Percentiles rank a stretch among this genome's conserved stretches.
These are phyloP conservation scores for Coffea humblotiana DNA, from an alignment of 305 asterid genomes.

Conservation along the genomic window DNA sequence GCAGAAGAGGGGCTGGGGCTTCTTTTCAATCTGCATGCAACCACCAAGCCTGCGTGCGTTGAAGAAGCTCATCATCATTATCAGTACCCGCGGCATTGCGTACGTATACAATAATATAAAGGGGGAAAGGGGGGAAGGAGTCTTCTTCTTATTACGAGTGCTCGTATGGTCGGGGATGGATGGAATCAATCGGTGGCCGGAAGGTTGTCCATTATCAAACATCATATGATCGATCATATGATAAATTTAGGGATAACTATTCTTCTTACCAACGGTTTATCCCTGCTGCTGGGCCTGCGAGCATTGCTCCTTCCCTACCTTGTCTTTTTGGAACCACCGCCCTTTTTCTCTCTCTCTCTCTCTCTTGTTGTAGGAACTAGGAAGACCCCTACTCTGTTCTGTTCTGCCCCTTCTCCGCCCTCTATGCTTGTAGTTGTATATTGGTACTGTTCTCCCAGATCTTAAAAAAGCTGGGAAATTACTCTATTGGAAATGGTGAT, in stretches of 20 bases:
- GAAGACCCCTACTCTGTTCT: too few species aligned
- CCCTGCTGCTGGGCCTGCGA: background rate
- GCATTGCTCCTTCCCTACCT: background rate
- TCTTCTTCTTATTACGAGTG: too few species aligned
- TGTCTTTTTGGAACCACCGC: background rate
- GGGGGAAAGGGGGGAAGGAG: too few species aligned
- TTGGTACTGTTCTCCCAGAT: background rate
- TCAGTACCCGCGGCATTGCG: too few species aligned
- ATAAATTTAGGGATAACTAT: slow-evolving; percentile 13
- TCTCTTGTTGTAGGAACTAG: too few species aligned
- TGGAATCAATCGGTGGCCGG: background rate
- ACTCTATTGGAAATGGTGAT: slow-evolving; percentile 7
- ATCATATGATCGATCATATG: background rate
- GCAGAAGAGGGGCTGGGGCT: slow-evolving; percentile 55
- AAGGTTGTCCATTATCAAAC: background rate
- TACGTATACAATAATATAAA: background rate
- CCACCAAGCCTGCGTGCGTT: slow-evolving; percentile 43
- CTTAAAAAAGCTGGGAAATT: background rate
- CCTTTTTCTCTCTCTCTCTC: background rate
- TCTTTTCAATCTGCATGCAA: slow-evolving; percentile 55
- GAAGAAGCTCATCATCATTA: background rate
- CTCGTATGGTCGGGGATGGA: too few species aligned
- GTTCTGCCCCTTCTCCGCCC: too few species aligned
- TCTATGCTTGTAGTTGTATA: background rate
- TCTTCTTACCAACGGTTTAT: slow-evolving; percentile 1